Evolutionary conservation across 148 eudicot species (phyloP), one percentile per base, ranked within the genome.

Genomic region (Drosera capensis): DNA sequence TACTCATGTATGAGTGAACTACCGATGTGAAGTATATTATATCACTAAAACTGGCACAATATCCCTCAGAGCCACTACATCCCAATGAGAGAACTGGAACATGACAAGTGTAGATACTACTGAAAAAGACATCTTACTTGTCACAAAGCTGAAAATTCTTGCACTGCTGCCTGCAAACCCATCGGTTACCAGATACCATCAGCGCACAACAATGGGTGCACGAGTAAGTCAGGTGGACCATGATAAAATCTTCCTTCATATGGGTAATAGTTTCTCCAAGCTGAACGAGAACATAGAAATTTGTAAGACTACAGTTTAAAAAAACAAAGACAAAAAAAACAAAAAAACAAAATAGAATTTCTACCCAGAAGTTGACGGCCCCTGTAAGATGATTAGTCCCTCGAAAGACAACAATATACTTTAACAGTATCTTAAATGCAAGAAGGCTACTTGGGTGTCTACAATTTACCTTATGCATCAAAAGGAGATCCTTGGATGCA

Each of bases 221-320:
- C 14, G 94, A 45, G 67, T 66, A 80, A 73, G 83, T 94, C 67
- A 88, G 74, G 72, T 83, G 97, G 49, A 83, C 96, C 96, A 88
- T 87, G 52, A 88, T 88, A 49, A 83, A 88, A 58, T 88, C 96
- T 59, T 83, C 96, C 71, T 88, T 88, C 94, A 83, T 80, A 15
- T 90, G 90, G 43, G 58, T 48, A 46, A 88, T 80, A 14, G 80
- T 77, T 54, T 74, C 86, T 54, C 96, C 96, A 59, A 88, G 96
- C 96, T 88, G 73, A 38, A 66, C 28, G 64, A 6, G 39, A 36
- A 20, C 21, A 42, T 24, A 18, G 8, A 41, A 19, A 1, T 1
- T 1, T 11, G 23, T 41, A 41, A 17, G 22, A 41, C n/a, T n/a
- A n/a, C n/a, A n/a, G n/a, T 15, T 34, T 34, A 15, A 34, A 11